These are phyloP conservation scores for Caloboletus inedulis DNA, from an alignment of 1,284 basidiomycete genomes.

Conservation along the genomic window DNA sequence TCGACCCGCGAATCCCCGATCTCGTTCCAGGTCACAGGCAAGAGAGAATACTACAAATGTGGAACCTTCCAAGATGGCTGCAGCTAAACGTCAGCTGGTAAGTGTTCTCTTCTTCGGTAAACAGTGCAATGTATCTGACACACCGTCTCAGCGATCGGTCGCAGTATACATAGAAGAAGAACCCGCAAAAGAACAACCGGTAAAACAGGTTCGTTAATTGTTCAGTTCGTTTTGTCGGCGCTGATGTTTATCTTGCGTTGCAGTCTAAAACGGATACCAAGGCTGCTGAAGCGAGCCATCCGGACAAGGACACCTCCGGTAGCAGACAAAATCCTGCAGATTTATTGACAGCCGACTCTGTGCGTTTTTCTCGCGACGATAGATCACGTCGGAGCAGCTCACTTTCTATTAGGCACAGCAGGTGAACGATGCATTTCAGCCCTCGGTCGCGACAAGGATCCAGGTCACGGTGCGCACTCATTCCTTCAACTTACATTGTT, in stretches of 20 bases:
- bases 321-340: not conserved
- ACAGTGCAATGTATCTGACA: not conserved
- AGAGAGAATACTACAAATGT: too few species aligned
- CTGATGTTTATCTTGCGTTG: not conserved
- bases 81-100: not conserved
- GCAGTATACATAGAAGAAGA: not conserved
- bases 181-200: not conserved
- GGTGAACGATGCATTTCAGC: not conserved
- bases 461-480: not conserved
- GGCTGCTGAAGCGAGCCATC: not conserved
- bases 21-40: not conserved
- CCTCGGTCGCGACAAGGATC: not conserved
- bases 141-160: not conserved
- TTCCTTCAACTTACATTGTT: rapidly evolving
- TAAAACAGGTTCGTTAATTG: not conserved
- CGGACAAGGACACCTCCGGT: too few species aligned
- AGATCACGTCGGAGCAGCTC: not conserved
- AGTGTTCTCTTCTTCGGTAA: not conserved
- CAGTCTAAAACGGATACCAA: not conserved
- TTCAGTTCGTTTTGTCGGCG: not conserved
- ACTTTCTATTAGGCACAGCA: not conserved
- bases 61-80: not conserved
- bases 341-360: not conserved
- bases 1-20: not conserved
- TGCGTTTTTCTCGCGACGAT: not conserved